Evolutionary conservation across 352 stramenopile species (phyloP), one percentile per base, ranked within the genome.

Genomic region (Pythium folliculosum): DNA sequence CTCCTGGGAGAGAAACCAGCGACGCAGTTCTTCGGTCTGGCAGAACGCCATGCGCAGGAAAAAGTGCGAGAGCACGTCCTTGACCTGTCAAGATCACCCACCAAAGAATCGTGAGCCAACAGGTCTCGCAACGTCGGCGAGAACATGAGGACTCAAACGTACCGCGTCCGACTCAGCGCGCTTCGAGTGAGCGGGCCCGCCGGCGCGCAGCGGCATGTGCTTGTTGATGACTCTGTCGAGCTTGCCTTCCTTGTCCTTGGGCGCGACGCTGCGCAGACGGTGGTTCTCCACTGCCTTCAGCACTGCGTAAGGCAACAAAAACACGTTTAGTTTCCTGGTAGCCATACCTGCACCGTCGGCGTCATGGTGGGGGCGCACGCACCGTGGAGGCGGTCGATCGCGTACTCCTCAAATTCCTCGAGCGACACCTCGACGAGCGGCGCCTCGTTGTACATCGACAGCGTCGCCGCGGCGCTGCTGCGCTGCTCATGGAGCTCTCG

Each of bases 371-470:
- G n/a, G n/a, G n/a, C n/a, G n/a, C n/a, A n/a, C 53, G 63, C 60
- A 90, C 89, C 76, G 47, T 98, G 93, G 71, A 99, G 81, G 5
- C 97, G 81, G 66, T 99, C 95, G 53, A 99, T 95, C 5, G 97
- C 96, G 75, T 98, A 98, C 54, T 98, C 86, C 77, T 99, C 97
- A 86, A 99, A 99, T 70, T 99, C 93, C 72, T 99, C 97, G 38
- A 99, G 77, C 67, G 90, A 98, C 47, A 99, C 84, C 77, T 99
- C 97, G 14, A 98, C 86, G 47, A 89, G 77, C 21, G 97, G 97
- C 60, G 96, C 84, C 54, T 98, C 85, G 19, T 91, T 87, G 76
- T 99, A 99, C 73, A 99, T 88, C 55, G 88, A 96, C 58, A 97
- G 78, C 77, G 91, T 93, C 50, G 84, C 85, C 35, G 80, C 57